A percentile compares a stretch with the other conserved stretches of the same genome.
Evolutionary conservation across 2,329 filamentous ascomycete species (phyloP).

Genomic region (Fusarium sp.): DNA sequence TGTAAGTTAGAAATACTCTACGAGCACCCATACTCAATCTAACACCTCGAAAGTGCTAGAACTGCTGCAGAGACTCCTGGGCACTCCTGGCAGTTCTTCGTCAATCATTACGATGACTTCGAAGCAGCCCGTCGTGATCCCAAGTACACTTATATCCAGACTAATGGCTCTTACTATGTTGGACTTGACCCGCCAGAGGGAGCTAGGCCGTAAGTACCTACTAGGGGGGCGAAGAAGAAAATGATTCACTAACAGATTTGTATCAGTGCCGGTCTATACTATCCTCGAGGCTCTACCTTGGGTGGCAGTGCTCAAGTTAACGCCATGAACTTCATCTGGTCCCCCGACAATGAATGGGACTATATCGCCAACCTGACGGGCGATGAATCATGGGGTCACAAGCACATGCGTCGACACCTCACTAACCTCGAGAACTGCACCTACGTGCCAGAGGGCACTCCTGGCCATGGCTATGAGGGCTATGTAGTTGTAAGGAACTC

Average conservation of each 20-base stretch:
- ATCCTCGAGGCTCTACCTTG: slow-evolving; percentile 12
- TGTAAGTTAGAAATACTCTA: neutral
- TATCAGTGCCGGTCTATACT: slow-evolving; percentile 7
- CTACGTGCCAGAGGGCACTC: neutral
- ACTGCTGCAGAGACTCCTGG: slow-evolving; percentile 12
- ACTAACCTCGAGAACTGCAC: slow-evolving; percentile 4
- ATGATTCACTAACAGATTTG: too few species aligned
- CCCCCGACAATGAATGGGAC: slow-evolving; percentile 8
- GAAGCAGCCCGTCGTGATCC: slow-evolving; percentile 12
- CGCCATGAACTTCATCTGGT: slow-evolving; percentile 15
- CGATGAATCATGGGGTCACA: neutral
- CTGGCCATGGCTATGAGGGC: neutral
- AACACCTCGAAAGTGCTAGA: neutral
- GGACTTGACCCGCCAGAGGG: slow-evolving; percentile 9
- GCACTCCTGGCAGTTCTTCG: slow-evolving; percentile 10
- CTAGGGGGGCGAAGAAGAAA: too few species aligned
- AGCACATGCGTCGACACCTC: slow-evolving; percentile 5
- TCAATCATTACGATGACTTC: slow-evolving; percentile 16
- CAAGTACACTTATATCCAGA: slow-evolving; percentile 19
- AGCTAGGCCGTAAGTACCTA: slow-evolving; percentile 3
- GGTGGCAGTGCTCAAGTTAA: slow-evolving; percentile 13
- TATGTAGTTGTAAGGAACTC: slow-evolving; percentile 8
- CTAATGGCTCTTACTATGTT: slow-evolving; percentile 16
- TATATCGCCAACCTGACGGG: slow-evolving; percentile 3
- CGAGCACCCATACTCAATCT: rapidly evolving